Conservation (phyloP, 225 moss, liverwort and hornwort species). For the Lunularia cruciata region DNA sequence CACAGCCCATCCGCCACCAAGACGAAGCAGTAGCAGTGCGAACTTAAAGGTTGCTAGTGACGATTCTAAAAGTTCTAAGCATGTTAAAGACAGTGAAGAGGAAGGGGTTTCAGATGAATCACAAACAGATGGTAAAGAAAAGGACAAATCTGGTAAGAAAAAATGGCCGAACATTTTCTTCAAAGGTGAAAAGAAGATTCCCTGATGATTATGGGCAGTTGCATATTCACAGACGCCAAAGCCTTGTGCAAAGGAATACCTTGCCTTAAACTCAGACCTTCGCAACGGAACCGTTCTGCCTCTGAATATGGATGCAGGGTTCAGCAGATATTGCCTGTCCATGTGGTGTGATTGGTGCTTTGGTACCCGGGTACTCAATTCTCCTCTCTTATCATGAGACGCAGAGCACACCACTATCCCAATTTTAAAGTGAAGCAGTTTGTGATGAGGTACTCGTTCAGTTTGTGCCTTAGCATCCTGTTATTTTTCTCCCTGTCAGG, state of each 20-base stretch:
- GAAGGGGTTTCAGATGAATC: conserved; percentile 52
- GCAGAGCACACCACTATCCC: conserved; percentile 28
- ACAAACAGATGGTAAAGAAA: conserved; percentile 46
- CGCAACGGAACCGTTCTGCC: conserved; percentile 29
- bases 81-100: conserved; percentile 54
- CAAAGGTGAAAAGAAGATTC: conserved; percentile 53
- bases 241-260: conserved; percentile 18
- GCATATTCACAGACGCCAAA: conserved; percentile 16
- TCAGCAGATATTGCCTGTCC: conserved; percentile 27
- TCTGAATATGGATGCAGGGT: conserved; percentile 31
- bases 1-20: conserved; percentile 52
- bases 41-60: conserved; percentile 63
- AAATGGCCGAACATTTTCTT: conserved; percentile 81
- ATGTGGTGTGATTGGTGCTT: conserved; percentile 21
- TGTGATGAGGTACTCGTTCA: conserved; percentile 24
- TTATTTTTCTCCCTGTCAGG: background rate
- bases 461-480: conserved; percentile 12
- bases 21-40: conserved; percentile 63
- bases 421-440: conserved; percentile 17
- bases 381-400: conserved; percentile 23
- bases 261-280: conserved; percentile 17
- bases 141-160: conserved; percentile 72
- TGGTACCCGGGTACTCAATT: conserved; percentile 24
- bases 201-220: conserved; percentile 30
- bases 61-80: conserved; percentile 44